These are phyloP conservation scores for Haplosporangium sp. DNA, from an alignment of 371 early-diverging fungal species.

Conservation along the genomic window DNA sequence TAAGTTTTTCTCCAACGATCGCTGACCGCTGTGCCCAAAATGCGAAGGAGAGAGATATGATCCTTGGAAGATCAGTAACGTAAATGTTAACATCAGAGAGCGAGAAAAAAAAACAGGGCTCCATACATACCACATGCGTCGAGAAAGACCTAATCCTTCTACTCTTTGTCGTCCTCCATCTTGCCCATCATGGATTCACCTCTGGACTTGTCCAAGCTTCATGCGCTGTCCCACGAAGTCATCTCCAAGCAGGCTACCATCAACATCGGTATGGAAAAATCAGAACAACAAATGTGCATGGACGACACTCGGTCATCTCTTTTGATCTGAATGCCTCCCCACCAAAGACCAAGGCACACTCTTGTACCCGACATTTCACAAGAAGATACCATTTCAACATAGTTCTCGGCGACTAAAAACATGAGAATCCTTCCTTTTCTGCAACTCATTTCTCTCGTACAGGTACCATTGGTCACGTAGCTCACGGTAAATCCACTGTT, in stretches of 20 bases:
- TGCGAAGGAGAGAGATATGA: too few species aligned
- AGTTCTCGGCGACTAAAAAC: background rate
- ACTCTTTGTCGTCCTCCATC: background rate
- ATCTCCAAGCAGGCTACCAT: constrained; percentile 98
- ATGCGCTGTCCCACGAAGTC: constrained; percentile 65
- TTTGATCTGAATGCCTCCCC: background rate
- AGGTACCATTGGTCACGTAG: constrained; percentile 99
- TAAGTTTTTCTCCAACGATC: too few species aligned
- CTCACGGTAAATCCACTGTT: constrained; percentile 99
- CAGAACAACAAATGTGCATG: background rate
- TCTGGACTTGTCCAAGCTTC: constrained; percentile 41
- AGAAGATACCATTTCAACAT: background rate
- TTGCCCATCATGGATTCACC: constrained; percentile 39
- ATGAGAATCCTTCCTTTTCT: background rate
- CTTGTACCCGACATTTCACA: too few species aligned
- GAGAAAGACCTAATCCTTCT: background rate
- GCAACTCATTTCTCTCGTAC: constrained; percentile 2
- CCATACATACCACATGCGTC: too few species aligned
- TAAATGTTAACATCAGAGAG: too few species aligned
- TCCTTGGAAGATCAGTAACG: too few species aligned
- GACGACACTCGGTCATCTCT: too few species aligned
- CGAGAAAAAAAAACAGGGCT: too few species aligned
- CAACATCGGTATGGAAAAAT: constrained; percentile 87
- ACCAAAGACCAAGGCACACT: background rate
- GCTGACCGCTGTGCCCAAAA: too few species aligned